Evolutionary conservation across 768 basidiomycete species (phyloP), one percentile per base, ranked within the genome.

Genomic region (Lentinula sp.): DNA sequence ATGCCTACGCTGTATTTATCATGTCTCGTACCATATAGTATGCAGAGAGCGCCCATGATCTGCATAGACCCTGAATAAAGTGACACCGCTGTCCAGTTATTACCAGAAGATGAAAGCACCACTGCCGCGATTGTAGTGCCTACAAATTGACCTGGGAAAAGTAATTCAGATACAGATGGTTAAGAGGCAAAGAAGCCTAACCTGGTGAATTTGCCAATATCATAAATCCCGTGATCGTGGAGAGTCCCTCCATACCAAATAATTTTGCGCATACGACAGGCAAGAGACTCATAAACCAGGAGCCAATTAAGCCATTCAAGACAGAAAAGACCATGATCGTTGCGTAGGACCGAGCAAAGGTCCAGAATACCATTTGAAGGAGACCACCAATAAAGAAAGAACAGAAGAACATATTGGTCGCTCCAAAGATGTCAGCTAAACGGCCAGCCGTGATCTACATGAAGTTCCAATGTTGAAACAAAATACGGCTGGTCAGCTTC

Each of bases 321-420:
- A 73, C 64, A 15, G 71, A 66, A 61, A 74, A 72, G 9, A 63
- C 67, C 35, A 75, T 68, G 42, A 75, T 69, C 28, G 66, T 60
- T 20, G 69, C 67, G 60, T 73, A 74, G 16, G 64, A 66, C 39
- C 68, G 64, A 61, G 73, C 69, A 48, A 76, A 71, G 46, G 71
- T 72, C 78, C 78, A 79, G 36, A 77, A 65, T 50, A 76, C 60
- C 16, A 78, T 68, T 63, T 77, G 73, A 10, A 71, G 65, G 20
- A 74, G 65, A 6, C 74, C 74, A 23, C 73, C 73, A 37, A 74
- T 60, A 52, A 70, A 62, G 63, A 77, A 68, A 39, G 69, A 66
- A n/a, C 72, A 49, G 56, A 76, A 73, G 62, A 78, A 70, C 46
- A 76, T 69, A 65, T 79, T 79, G 45, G 73, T 69, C 15, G 74